Conservation (phyloP, 495 filamentous ascomycete species). For the Xanthoparmelia taractica region DNA sequence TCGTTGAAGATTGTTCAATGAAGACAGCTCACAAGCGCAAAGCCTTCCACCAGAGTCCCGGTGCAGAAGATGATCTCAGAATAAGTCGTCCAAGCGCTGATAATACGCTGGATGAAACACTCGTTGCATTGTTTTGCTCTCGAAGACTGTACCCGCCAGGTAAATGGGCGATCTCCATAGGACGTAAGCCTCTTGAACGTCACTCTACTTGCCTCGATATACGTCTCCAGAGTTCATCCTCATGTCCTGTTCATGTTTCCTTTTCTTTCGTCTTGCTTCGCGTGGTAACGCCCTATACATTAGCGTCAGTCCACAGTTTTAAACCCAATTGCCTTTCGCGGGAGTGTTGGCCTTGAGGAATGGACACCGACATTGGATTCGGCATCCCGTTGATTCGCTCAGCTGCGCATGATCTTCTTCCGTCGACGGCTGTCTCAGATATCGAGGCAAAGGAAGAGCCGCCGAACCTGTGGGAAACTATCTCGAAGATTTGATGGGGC, state of each 20-base stretch:
- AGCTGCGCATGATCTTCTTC: not conserved
- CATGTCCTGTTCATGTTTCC: not conserved
- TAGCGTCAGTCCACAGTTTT: not conserved
- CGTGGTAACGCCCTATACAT: not conserved
- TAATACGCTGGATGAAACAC: not conserved
- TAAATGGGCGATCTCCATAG: not conserved
- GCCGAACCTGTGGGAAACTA: not conserved
- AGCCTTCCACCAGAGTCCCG: not conserved
- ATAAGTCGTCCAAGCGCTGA: not conserved
- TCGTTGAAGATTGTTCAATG: conserved; percentile 69
- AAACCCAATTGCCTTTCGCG: not conserved
- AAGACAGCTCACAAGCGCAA: not conserved
- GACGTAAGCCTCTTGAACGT: not conserved
- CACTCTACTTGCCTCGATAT: not conserved
- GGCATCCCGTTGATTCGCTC: not conserved
- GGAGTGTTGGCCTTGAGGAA: not conserved
- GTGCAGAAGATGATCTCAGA: not conserved
- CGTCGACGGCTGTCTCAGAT: not conserved
- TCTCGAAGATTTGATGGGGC: not conserved
- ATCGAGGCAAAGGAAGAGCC: not conserved
- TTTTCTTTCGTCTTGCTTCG: not conserved
- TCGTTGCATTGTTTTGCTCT: not conserved
- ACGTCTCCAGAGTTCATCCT: not conserved
- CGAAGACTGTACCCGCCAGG: not conserved
- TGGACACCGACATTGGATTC: not conserved